Conservation (phyloP, 179 eudicot genomes). For the Spinacia oleracea region DNA sequence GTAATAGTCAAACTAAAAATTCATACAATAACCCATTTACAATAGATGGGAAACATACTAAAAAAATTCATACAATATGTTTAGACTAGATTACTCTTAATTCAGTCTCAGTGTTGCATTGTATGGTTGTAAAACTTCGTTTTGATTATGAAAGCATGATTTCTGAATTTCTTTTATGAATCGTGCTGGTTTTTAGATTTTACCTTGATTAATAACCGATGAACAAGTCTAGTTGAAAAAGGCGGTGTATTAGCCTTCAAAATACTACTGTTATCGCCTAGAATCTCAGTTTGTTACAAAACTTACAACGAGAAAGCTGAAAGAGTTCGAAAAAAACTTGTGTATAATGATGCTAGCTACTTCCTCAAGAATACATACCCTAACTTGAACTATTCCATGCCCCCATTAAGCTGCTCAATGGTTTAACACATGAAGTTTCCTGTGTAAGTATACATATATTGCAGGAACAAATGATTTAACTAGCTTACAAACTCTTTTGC, state of each 20-base stretch:
- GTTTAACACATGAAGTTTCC: slow-evolving; percentile 3
- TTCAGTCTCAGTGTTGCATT: not conserved
- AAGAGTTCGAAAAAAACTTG: slow-evolving; percentile 3
- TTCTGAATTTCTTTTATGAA: not conserved
- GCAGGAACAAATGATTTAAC: slow-evolving; percentile 15
- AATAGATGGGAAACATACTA: too few species aligned
- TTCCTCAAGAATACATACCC: slow-evolving; percentile 6
- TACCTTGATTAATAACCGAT: too few species aligned
- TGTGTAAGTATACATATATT: slow-evolving; percentile 15
- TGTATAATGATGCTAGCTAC: slow-evolving; percentile 7
- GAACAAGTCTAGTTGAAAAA: too few species aligned
- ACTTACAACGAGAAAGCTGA: not conserved
- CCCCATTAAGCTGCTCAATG: slow-evolving; percentile 25
- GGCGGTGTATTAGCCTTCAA: not conserved
- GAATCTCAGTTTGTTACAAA: slow-evolving; percentile 14
- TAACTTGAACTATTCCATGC: slow-evolving; percentile 19
- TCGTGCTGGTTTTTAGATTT: not conserved
- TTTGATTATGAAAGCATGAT: not conserved
- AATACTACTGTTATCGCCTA: slow-evolving; percentile 12
- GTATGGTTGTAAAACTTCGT: not conserved
- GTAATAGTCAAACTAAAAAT: slow-evolving; percentile 20
- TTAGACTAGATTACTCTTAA: not conserved
- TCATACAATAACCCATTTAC: too few species aligned
- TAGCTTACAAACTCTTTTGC: slow-evolving; percentile 1
- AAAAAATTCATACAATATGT: not conserved